Conservation (phyloP, 1,284 basidiomycete genomes). For the Cryptococcus sp. region DNA sequence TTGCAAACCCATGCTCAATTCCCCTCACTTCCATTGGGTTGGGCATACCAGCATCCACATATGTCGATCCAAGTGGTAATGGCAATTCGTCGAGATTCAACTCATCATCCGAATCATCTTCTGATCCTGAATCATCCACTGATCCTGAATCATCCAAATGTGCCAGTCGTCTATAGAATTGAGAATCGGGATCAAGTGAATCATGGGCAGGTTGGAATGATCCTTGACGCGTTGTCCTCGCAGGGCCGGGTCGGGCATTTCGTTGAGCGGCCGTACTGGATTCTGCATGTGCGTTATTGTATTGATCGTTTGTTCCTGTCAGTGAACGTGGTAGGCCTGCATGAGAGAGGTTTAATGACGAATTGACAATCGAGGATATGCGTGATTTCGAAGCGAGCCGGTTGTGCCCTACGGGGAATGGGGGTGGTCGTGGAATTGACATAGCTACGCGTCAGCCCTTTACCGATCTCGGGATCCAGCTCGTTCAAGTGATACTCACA, state of each 20-base stretch:
- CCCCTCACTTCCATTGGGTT: constrained; percentile 2
- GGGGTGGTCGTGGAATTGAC: too few relatives aligned
- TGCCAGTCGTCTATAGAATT: constrained; percentile 12
- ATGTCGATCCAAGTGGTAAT: neutral
- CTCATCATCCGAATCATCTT: constrained; percentile 11
- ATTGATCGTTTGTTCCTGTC: neutral
- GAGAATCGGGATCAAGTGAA: constrained; percentile 14
- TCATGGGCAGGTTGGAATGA: neutral
- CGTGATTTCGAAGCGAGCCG: neutral
- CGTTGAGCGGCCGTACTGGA: neutral
- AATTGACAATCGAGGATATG: neutral
- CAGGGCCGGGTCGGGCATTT: too few relatives aligned
- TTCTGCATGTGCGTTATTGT: neutral
- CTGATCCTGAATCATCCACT: constrained; percentile 6
- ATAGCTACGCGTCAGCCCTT: too few relatives aligned
- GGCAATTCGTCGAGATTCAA: neutral
- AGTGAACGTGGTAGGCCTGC: neutral
- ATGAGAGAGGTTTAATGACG: neutral
- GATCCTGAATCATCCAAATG: constrained; percentile 20
- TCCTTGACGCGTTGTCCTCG: neutral
- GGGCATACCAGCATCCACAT: neutral
- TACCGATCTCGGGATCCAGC: too few relatives aligned
- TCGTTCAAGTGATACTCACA: neutral
- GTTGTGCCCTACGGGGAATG: too few relatives aligned
- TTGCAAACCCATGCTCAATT: neutral